These are phyloP conservation scores for Dactylorhiza incarnata DNA, from an alignment of 106 monocot genomes.

Conservation along the genomic window DNA sequence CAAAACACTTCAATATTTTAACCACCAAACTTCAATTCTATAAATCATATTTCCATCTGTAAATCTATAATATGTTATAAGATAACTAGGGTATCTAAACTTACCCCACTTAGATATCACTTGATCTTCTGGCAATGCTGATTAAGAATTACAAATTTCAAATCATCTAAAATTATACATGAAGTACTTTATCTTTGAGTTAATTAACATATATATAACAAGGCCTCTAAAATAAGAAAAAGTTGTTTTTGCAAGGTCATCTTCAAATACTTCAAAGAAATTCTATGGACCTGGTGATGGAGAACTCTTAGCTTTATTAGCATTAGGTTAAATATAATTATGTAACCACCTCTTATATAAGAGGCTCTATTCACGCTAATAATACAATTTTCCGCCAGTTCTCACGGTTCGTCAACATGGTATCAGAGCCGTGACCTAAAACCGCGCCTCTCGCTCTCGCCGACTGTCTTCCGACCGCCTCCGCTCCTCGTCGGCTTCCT, in stretches of 20 bases:
- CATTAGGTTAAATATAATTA: too few species aligned
- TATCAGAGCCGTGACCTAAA: too few species aligned
- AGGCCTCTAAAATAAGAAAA: not conserved
- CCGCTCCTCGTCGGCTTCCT: too few species aligned
- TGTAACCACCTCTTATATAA: too few species aligned
- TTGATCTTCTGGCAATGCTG: not conserved
- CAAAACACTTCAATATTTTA: not conserved
- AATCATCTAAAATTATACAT: not conserved
- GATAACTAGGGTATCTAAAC: not conserved
- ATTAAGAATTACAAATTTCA: not conserved
- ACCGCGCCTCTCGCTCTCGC: too few species aligned
- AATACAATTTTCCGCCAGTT: too few species aligned
- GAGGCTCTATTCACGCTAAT: too few species aligned
- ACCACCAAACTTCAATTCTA: not conserved
- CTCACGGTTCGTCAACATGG: too few species aligned
- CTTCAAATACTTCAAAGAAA: not conserved
- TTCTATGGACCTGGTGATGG: not conserved
- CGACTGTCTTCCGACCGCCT: too few species aligned
- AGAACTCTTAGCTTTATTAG: too few species aligned
- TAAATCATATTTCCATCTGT: not conserved
- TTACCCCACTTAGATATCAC: not conserved
- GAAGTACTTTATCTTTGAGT: not conserved
- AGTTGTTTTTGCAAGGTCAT: not conserved
- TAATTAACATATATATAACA: not conserved
- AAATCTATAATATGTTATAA: not conserved